Evolutionary conservation across 345 rosid genomes (phyloP).

Genomic region (Brassica nigra): DNA sequence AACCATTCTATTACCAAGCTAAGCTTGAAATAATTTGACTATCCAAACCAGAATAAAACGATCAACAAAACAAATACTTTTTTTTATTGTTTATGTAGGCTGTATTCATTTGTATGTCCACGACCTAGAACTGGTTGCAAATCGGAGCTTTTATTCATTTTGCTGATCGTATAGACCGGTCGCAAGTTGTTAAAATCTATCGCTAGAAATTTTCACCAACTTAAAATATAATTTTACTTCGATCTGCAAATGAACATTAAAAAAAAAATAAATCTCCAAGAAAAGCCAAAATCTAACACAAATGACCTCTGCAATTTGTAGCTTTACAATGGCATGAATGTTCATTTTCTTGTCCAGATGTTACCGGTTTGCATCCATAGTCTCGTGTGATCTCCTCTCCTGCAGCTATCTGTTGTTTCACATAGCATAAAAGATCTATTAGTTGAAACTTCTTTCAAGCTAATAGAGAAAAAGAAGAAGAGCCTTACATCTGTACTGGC

Average conservation of each 20-base stretch:
- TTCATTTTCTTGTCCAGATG: slow-evolving; percentile 54
- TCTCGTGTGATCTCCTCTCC: slow-evolving; percentile 87
- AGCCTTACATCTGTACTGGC: slow-evolving; percentile 83
- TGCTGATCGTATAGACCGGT: too few species aligned
- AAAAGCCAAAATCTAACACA: slow-evolving; percentile 43
- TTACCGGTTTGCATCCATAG: slow-evolving; percentile 50
- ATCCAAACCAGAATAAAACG: too few species aligned
- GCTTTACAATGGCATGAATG: slow-evolving; percentile 70
- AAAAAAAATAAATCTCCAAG: background rate
- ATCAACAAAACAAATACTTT: too few species aligned
- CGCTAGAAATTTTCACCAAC: too few species aligned
- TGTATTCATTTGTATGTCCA: background rate
- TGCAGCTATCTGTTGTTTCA: slow-evolving; percentile 65
- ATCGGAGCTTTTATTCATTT: too few species aligned
- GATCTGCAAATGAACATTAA: background rate
- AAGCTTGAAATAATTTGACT: too few species aligned
- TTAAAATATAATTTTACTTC: too few species aligned
- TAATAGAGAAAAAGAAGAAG: slow-evolving; percentile 3
- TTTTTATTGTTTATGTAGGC: background rate
- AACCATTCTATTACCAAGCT: too few species aligned
- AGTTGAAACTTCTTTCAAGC: background rate
- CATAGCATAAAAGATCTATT: background rate
- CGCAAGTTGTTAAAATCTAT: too few species aligned
- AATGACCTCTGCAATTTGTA: slow-evolving; percentile 63
- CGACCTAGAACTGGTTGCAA: too few species aligned